Percentiles rank a stretch among this genome's conserved stretches.
Evolutionary conservation across 2,329 filamentous ascomycete genomes (phyloP).

Genomic region (Fusarium torulosum): DNA sequence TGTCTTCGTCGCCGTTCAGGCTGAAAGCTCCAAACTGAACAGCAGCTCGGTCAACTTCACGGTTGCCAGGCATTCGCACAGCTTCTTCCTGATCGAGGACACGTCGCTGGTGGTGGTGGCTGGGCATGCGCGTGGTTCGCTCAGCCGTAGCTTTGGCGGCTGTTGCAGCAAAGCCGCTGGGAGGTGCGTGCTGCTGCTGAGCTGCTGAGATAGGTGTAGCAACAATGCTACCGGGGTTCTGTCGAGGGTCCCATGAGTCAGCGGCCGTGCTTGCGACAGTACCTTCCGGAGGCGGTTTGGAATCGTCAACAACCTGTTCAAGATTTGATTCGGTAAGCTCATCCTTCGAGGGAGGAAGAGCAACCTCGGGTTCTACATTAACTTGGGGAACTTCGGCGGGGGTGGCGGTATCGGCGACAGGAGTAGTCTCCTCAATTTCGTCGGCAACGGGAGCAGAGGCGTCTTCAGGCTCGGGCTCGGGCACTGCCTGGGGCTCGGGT

Average conservation of each 20-base stretch:
- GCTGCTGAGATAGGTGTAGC: slow-evolving; percentile 75
- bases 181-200: slow-evolving; percentile 71
- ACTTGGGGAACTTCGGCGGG: slow-evolving; percentile 39
- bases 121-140: slow-evolving; percentile 75
- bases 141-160: slow-evolving; percentile 81
- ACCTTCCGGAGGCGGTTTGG: slow-evolving; percentile 79
- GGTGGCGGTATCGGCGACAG: slow-evolving; percentile 51
- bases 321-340: slow-evolving; percentile 93
- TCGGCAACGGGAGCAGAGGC: slow-evolving; percentile 50
- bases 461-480: slow-evolving; percentile 51
- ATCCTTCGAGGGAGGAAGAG: slow-evolving; percentile 78
- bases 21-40: slow-evolving; percentile 98
- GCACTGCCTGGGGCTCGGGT: slow-evolving; percentile 53
- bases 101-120: slow-evolving; percentile 78
- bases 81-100: slow-evolving; percentile 96
- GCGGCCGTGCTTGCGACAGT: slow-evolving; percentile 91
- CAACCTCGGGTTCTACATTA: slow-evolving; percentile 54
- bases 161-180: slow-evolving; percentile 80
- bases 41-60: slow-evolving; percentile 90
- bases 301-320: slow-evolving; percentile 87
- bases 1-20: slow-evolving; percentile 86
- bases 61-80: slow-evolving; percentile 97
- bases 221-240: slow-evolving; percentile 68
- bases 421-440: slow-evolving; percentile 46
- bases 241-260: slow-evolving; percentile 83